Evolutionary conservation across 805 yeast species (phyloP).

Genomic region (Yarrowia alimentaria): DNA sequence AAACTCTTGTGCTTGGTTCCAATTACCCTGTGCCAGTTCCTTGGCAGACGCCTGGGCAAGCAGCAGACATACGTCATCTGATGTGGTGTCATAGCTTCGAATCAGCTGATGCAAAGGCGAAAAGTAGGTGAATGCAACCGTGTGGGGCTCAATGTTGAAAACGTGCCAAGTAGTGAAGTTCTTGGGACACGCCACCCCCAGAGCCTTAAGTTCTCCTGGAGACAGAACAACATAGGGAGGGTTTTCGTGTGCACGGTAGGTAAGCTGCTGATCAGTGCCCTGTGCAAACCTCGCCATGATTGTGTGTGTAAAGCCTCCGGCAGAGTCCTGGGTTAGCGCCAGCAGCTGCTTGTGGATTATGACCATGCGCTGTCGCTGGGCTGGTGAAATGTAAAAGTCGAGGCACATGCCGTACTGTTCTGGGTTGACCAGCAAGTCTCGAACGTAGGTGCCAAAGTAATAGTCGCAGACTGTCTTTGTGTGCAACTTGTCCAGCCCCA

Average conservation of each 20-base stretch:
- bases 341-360: slow-evolving; percentile 7
- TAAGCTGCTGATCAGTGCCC: slow-evolving; percentile 2
- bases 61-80: neutral
- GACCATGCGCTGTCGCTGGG: slow-evolving; percentile 11
- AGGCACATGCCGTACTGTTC: slow-evolving; percentile 25
- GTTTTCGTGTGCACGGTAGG: neutral
- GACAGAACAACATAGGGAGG: slow-evolving; percentile 21
- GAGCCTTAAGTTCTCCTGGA: slow-evolving; percentile 14
- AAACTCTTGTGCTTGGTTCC: slow-evolving; percentile 24
- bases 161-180: slow-evolving; percentile 23
- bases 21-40: slow-evolving; percentile 19
- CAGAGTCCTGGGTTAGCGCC: slow-evolving; percentile 2
- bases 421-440: slow-evolving; percentile 24
- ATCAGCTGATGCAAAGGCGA: slow-evolving; percentile 24
- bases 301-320: neutral
- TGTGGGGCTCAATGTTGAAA: slow-evolving; percentile 25
- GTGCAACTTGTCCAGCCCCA: slow-evolving; percentile 3
- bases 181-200: neutral
- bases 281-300: neutral
- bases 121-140: slow-evolving; percentile 17
- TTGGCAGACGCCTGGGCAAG: slow-evolving; percentile 15
- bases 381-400: slow-evolving; percentile 16
- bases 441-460: slow-evolving; percentile 7
- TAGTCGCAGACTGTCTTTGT: neutral
- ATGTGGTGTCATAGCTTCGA: slow-evolving; percentile 3